Conservation (phyloP, 192 early-diverging fungal genomes). For the Chytriomyces confervae region DNA sequence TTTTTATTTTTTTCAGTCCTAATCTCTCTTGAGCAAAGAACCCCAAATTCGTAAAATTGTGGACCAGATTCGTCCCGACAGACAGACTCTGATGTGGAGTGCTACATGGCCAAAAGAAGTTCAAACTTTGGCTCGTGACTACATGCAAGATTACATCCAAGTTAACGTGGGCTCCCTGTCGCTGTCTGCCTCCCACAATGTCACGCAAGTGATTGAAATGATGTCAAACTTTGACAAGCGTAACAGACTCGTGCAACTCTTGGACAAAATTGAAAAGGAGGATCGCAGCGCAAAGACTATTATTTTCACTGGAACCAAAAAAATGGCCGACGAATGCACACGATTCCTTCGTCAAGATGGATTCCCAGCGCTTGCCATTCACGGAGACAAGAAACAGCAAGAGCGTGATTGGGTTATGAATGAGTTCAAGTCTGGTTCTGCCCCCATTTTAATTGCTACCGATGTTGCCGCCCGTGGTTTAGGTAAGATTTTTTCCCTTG, state of each 20-base stretch:
- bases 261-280: slow-evolving; percentile 48
- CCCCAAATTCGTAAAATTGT: slow-evolving; percentile 98
- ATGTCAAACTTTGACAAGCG: slow-evolving; percentile 87
- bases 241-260: slow-evolving; percentile 61
- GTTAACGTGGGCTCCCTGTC: slow-evolving; percentile 95
- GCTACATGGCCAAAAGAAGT: slow-evolving; percentile 99
- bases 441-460: slow-evolving; percentile 97
- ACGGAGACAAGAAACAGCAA: slow-evolving; percentile 94
- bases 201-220: slow-evolving; percentile 92
- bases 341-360: slow-evolving; percentile 85
- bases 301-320: slow-evolving; percentile 63
- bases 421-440: slow-evolving; percentile 87
- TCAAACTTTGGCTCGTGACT: slow-evolving; percentile 88
- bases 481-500: slow-evolving; percentile 63
- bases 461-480: slow-evolving; percentile 79
- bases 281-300: slow-evolving; percentile 51
- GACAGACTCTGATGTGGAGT: slow-evolving; percentile 99
- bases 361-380: slow-evolving; percentile 92
- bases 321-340: slow-evolving; percentile 78
- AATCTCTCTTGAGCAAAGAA: slow-evolving; percentile 86
- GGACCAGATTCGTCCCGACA: slow-evolving; percentile 94
- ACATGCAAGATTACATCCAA: slow-evolving; percentile 92
- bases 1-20: slow-evolving; percentile 42
- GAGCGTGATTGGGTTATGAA: slow-evolving; percentile 96
- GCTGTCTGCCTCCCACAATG: slow-evolving; percentile 89